phyloP scores from a whole-genome alignment of 2,329 filamentous ascomycete genomes.

The Trichoderma breve region DNA sequence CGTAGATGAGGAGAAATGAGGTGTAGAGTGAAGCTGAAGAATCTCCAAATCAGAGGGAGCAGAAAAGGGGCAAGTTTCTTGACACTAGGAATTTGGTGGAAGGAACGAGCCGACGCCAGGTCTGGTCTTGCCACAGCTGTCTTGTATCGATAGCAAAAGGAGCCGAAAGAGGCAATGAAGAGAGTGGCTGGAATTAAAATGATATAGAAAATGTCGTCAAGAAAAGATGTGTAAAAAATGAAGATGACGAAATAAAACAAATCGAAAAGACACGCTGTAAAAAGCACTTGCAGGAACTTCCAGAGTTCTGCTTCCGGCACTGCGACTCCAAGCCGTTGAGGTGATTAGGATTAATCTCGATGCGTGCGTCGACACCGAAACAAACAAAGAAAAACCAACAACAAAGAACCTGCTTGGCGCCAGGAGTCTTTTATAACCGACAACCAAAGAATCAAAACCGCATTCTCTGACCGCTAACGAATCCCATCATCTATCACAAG shows the following conservation, averaged over 20 bases:
- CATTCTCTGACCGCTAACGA: slow-evolving; percentile 11
- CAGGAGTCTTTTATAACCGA: neutral
- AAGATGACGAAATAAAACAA: neutral
- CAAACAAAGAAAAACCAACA: neutral
- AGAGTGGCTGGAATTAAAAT: neutral
- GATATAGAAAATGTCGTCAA: neutral
- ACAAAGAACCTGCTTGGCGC: neutral
- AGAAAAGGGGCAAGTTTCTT: neutral
- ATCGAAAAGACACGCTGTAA: neutral
- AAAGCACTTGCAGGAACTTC: slow-evolving; percentile 3
- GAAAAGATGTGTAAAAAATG: neutral
- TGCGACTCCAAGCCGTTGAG: neutral
- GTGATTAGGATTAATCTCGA: neutral
- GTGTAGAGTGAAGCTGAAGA: neutral
- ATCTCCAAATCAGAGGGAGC: neutral
- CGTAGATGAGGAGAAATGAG: neutral
- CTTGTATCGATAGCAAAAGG: neutral
- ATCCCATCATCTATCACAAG: neutral
- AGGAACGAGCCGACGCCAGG: slow-evolving; percentile 1
- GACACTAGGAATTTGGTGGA: neutral
- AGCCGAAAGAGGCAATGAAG: neutral
- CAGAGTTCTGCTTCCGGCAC: slow-evolving; percentile 16
- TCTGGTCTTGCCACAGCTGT: slow-evolving; percentile 7
- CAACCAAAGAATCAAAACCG: neutral
- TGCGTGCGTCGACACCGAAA: neutral